phyloP scores from a whole-genome alignment of 257 asterid genomes.

The Lavandula angustifolia region DNA sequence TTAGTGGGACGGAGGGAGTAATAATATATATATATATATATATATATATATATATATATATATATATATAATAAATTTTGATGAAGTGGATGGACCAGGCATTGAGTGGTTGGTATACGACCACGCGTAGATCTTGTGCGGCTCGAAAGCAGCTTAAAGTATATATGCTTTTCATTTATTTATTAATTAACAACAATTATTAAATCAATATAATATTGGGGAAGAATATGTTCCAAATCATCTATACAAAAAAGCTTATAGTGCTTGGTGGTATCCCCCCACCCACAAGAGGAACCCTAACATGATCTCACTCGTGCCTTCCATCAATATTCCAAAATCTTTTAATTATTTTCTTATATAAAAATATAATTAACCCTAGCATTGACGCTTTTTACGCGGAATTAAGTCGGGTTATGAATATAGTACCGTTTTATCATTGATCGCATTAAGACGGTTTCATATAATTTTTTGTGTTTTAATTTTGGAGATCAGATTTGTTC shows the following conservation, averaged over 20 bases:
- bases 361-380: no score
- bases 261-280: constrained; percentile 35
- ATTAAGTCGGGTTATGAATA: no score
- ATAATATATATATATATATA: no score
- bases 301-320: constrained; percentile 21
- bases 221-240: constrained; percentile 40
- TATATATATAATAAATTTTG: constrained; percentile 15
- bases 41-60: neutral
- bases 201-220: constrained; percentile 15
- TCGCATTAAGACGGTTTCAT: no score
- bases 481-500: no score
- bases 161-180: constrained; percentile 56
- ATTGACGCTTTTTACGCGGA: no score
- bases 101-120: constrained; percentile 38
- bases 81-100: constrained; percentile 27
- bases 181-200: neutral
- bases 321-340: neutral
- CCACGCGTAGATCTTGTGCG: constrained; percentile 62
- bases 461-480: no score
- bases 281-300: constrained; percentile 27
- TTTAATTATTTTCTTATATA: no score
- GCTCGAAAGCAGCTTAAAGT: constrained; percentile 57
- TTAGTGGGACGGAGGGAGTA: no score
- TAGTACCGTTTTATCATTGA: no score
- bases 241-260: constrained; percentile 3